Evolutionary conservation across 371 early-diverging fungal genomes (phyloP).

Genomic region (Rhizopus microsporus): DNA sequence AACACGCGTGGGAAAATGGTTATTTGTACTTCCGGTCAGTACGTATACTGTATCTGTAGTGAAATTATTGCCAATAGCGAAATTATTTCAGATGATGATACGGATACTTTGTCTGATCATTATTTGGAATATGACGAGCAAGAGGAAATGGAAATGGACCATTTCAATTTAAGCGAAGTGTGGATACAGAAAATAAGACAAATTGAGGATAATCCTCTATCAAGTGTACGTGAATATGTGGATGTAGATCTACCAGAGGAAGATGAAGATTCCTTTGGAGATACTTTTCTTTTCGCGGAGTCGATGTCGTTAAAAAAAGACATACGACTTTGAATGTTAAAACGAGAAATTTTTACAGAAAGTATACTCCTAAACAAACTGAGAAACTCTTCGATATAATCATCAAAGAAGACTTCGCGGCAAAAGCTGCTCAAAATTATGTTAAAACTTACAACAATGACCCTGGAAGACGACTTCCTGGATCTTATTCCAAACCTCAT

Average conservation of each 20-base stretch:
- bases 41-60: not conserved
- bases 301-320: slow-evolving; percentile 22
- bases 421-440: slow-evolving; percentile 26
- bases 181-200: slow-evolving; percentile 25
- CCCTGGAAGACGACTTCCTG: slow-evolving; percentile 23
- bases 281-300: slow-evolving; percentile 25
- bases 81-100: slow-evolving; percentile 21
- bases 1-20: no score
- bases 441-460: slow-evolving; percentile 26
- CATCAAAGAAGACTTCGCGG: slow-evolving; percentile 22
- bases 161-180: slow-evolving; percentile 23
- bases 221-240: slow-evolving; percentile 24
- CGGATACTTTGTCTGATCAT: slow-evolving; percentile 24
- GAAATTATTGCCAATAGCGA: not conserved
- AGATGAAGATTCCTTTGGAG: slow-evolving; percentile 23
- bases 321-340: slow-evolving; percentile 24
- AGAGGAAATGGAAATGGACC: slow-evolving; percentile 24
- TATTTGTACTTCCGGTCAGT: no score
- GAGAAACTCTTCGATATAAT: slow-evolving; percentile 27
- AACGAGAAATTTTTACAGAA: slow-evolving; percentile 26
- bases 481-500: slow-evolving; percentile 22
- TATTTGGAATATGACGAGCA: slow-evolving; percentile 24
- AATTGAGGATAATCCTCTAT: slow-evolving; percentile 20
- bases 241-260: slow-evolving; percentile 22
- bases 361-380: slow-evolving; percentile 19